These are phyloP conservation scores for Leptomonas seymouri DNA, from an alignment of 208 protist species.

Conservation along the genomic window DNA sequence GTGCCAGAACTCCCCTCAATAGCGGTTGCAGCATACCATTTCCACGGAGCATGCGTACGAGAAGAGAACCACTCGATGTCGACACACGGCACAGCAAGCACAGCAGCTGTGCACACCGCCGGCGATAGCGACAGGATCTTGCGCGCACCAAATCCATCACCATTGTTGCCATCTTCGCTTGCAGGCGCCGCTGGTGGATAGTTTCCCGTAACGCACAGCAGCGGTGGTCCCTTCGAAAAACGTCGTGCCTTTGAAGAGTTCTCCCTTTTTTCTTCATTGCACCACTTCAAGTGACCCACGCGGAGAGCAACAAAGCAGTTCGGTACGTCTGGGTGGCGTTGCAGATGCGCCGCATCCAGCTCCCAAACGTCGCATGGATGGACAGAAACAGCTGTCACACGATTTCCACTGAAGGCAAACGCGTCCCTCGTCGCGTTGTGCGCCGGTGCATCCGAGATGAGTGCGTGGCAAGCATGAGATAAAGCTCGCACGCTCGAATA, in stretches of 20 bases:
- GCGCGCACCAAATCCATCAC: background rate
- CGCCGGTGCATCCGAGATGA: background rate
- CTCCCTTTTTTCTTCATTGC: background rate
- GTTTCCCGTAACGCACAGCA: slow-evolving; percentile 1
- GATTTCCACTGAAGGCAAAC: too few species aligned
- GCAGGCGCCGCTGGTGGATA: background rate
- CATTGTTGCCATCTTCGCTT: background rate
- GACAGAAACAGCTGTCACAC: slow-evolving; percentile 3
- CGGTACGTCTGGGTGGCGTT: slow-evolving; percentile 21
- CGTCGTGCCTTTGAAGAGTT: background rate
- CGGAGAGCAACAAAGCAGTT: slow-evolving; percentile 28
- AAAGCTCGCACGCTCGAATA: background rate
- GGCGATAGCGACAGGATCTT: slow-evolving; percentile 6
- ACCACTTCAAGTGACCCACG: slow-evolving; percentile 15
- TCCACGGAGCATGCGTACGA: background rate
- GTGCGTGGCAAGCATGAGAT: background rate
- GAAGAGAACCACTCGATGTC: slow-evolving; percentile 13
- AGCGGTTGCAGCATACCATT: background rate
- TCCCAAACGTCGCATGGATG: slow-evolving; percentile 24
- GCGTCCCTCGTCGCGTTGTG: background rate
- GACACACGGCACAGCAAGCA: slow-evolving; percentile 28
- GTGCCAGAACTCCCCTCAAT: background rate
- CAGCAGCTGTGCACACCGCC: slow-evolving; percentile 22
- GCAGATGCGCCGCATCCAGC: slow-evolving; percentile 12
- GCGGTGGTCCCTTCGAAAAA: background rate